Evolutionary conservation across 1,284 basidiomycete genomes (phyloP), one percentile per base, ranked within the genome.

Genomic region (Cutaneotrichosporon cutaneum): DNA sequence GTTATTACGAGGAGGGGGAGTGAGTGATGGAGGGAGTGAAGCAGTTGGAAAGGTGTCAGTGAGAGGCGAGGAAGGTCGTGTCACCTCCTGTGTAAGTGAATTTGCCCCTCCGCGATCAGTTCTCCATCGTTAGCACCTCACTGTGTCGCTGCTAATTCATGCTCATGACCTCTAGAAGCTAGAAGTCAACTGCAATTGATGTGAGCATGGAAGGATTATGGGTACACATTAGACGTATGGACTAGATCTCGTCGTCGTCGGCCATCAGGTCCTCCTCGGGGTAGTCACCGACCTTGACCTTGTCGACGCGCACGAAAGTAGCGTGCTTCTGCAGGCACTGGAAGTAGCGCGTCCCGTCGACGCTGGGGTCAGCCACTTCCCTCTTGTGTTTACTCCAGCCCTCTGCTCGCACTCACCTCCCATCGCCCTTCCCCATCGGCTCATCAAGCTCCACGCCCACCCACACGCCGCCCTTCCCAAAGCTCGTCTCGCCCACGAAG

Each of bases 401-500:
- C 36, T 39, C 18, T 39, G 5, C 11, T 1, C 24, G 9, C 47
- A 86, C 91, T 82, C 77, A 94, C 91, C 87, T 87, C 68, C 95
- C 95, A 76, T 98, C 90, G 67, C 95, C 94, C 81, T 94, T 97
- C 13, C 95, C 94, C 13, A 93, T 84, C 1, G 96, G 95, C 73
- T 98, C 96, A 74, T 99, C 96, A 71, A 95, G 92, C 77, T 96
- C 91, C 8, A 99, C 83, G 0, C 95, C 96, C 2, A 98, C 85
- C 95, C 95, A 98, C 0, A 85, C 74, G 0, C 76, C 61, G 13
- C 57, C 75, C 54, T 83, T 86, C 35, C 86, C 86, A 72, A 98
- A 96, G 58, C 84, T 82, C 0, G 94, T 92, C 27, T 81, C 75
- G 0, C 96, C 96, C 13, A 94, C 87, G 71, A 88, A 99, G 10